phyloP scores from a whole-genome alignment of 345 rosid genomes.

The Brassica cretica region DNA sequence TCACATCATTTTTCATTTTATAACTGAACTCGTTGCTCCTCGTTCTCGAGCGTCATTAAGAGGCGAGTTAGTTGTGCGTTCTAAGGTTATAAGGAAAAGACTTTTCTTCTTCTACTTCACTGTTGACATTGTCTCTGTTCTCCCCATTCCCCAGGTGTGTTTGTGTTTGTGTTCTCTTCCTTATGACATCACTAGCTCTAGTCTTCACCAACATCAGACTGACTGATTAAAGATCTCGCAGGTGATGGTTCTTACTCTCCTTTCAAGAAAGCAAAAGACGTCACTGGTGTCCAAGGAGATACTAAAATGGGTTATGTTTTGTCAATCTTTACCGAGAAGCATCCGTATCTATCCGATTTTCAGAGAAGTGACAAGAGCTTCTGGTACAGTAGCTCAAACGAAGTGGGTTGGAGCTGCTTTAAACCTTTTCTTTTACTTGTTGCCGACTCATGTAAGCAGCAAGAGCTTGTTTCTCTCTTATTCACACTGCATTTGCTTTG shows the following conservation, averaged over 20 bases:
- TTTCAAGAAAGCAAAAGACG: neutral
- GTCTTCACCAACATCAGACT: neutral
- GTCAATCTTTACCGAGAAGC: constrained; percentile 28
- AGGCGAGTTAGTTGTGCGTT: constrained; percentile 6
- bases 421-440: constrained; percentile 28
- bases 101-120: neutral
- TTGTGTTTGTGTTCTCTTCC: neutral
- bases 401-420: constrained; percentile 32
- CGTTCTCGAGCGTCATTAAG: neutral
- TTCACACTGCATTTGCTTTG: neutral
- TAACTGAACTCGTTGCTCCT: neutral
- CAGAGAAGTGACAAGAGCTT: constrained; percentile 19
- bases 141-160: constrained; percentile 41
- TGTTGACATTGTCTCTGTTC: constrained; percentile 31
- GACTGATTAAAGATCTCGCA: constrained; percentile 30
- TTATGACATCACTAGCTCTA: neutral
- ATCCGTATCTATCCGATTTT: constrained; percentile 27
- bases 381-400: constrained; percentile 23
- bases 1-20: constrained; percentile 10
- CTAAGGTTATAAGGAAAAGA: neutral
- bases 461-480: neutral
- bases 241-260: constrained; percentile 3
- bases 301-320: constrained; percentile 20
- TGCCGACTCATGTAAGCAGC: constrained; percentile 11
- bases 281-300: neutral